Conservation (phyloP, 1,139 yeast genomes). For the Kurtzmaniella quercitrusa region DNA sequence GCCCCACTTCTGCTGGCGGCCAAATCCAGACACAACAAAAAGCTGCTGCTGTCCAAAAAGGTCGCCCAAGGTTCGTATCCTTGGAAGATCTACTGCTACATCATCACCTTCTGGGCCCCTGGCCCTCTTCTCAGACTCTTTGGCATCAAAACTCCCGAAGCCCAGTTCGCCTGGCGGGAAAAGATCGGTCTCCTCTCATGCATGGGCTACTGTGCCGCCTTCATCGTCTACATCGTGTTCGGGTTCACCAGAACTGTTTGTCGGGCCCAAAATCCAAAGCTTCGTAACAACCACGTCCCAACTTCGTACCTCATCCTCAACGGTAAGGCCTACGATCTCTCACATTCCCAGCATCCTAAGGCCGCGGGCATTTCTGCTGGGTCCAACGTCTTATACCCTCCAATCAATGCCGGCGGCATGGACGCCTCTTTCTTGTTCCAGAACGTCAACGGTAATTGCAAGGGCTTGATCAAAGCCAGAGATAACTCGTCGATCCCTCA, state of each 20-base stretch:
- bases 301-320: slow-evolving; percentile 68
- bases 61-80: slow-evolving; percentile 38
- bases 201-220: slow-evolving; percentile 67
- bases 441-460: slow-evolving; percentile 93
- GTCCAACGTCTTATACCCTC: slow-evolving; percentile 75
- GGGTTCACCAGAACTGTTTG: slow-evolving; percentile 91
- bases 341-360: slow-evolving; percentile 68
- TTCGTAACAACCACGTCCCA: slow-evolving; percentile 55
- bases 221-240: slow-evolving; percentile 83
- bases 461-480: slow-evolving; percentile 72
- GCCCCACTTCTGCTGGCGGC: slow-evolving; percentile 7
- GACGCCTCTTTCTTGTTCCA: slow-evolving; percentile 90
- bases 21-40: slow-evolving; percentile 2
- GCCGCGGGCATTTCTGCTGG: slow-evolving; percentile 73
- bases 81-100: slow-evolving; percentile 80
- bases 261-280: slow-evolving; percentile 42
- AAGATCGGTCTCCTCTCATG: slow-evolving; percentile 80
- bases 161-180: slow-evolving; percentile 97
- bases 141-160: slow-evolving; percentile 74
- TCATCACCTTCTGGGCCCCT: slow-evolving; percentile 91
- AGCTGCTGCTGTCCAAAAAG: not conserved
- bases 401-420: slow-evolving; percentile 80
- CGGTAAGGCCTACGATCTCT: slow-evolving; percentile 75
- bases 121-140: slow-evolving; percentile 63
- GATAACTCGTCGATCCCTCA: slow-evolving; percentile 68